phyloP scores from a whole-genome alignment of 306 rosid genomes.

The Biancaea sappan region DNA sequence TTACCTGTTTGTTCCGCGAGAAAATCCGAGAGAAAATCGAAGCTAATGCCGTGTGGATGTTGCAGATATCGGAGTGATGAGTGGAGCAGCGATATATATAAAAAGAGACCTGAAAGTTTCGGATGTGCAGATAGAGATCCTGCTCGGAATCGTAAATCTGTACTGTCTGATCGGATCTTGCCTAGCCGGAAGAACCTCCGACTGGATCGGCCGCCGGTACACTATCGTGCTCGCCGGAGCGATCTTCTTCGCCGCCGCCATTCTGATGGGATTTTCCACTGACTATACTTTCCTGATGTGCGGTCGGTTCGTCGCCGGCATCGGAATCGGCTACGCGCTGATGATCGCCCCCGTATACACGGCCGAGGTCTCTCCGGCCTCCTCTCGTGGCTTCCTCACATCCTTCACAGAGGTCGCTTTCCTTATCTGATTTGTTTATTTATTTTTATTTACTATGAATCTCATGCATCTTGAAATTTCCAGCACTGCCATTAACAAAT shows the following conservation, averaged over 20 bases:
- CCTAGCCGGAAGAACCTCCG: slow-evolving; percentile 83
- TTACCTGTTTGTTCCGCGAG: background rate
- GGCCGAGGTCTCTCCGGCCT: slow-evolving; percentile 78
- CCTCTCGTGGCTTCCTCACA: slow-evolving; percentile 85
- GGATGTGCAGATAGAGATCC: slow-evolving; percentile 59
- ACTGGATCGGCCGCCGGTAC: slow-evolving; percentile 91
- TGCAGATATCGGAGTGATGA: slow-evolving; percentile 93
- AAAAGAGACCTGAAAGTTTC: slow-evolving; percentile 53
- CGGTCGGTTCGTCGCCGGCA: slow-evolving; percentile 81
- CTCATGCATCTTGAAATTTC: background rate
- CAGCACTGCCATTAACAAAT: background rate
- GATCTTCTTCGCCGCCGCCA: slow-evolving; percentile 76
- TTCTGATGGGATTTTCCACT: slow-evolving; percentile 90
- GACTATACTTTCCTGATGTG: slow-evolving; percentile 86
- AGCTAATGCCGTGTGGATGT: background rate
- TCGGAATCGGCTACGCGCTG: slow-evolving; percentile 85
- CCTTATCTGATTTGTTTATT: background rate
- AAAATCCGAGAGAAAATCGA: too few relatives aligned
- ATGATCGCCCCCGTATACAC: slow-evolving; percentile 93
- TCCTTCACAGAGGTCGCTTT: slow-evolving; percentile 72
- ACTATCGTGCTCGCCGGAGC: slow-evolving; percentile 71
- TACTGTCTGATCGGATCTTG: slow-evolving; percentile 74
- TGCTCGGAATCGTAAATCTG: slow-evolving; percentile 69
- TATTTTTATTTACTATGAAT: background rate
- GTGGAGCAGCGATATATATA: slow-evolving; percentile 74